These are phyloP conservation scores for Grigorovia humatica DNA, from an alignment of 805 yeast genomes.

Conservation along the genomic window DNA sequence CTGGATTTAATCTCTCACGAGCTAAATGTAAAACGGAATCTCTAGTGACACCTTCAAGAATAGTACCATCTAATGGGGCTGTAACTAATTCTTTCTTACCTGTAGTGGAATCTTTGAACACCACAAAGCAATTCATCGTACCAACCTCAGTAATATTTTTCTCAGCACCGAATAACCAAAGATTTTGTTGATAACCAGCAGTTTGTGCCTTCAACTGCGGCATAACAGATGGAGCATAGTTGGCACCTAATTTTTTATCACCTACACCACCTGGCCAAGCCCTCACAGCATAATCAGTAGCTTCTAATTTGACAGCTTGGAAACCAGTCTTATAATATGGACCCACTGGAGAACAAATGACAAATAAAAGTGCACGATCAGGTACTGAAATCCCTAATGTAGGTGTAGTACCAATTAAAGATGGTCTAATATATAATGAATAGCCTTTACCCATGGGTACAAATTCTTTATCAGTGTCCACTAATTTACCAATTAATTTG, in stretches of 20 bases:
- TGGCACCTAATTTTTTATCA: slow-evolving; percentile 90
- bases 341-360: slow-evolving; percentile 92
- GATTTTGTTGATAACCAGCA: slow-evolving; percentile 88
- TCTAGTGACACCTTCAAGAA: slow-evolving; percentile 92
- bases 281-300: slow-evolving; percentile 89
- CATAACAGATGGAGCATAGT: slow-evolving; percentile 88
- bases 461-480: slow-evolving; percentile 60
- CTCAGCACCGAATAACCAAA: slow-evolving; percentile 92
- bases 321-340: slow-evolving; percentile 94
- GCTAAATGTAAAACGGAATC: slow-evolving; percentile 74
- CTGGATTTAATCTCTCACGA: slow-evolving; percentile 56
- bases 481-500: slow-evolving; percentile 63
- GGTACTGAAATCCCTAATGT: slow-evolving; percentile 82
- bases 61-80: slow-evolving; percentile 94
- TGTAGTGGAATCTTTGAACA: slow-evolving; percentile 53
- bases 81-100: slow-evolving; percentile 88
- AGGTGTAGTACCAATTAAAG: slow-evolving; percentile 84
- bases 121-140: slow-evolving; percentile 90
- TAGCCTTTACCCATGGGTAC: slow-evolving; percentile 81
- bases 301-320: slow-evolving; percentile 88
- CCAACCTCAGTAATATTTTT: slow-evolving; percentile 88
- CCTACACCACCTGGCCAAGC: slow-evolving; percentile 99
- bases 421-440: slow-evolving; percentile 87
- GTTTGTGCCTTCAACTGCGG: slow-evolving; percentile 84
- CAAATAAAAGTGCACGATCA: slow-evolving; percentile 66